phyloP scores from a whole-genome alignment of 306 rosid genomes.

The Cucumis hystrix region DNA sequence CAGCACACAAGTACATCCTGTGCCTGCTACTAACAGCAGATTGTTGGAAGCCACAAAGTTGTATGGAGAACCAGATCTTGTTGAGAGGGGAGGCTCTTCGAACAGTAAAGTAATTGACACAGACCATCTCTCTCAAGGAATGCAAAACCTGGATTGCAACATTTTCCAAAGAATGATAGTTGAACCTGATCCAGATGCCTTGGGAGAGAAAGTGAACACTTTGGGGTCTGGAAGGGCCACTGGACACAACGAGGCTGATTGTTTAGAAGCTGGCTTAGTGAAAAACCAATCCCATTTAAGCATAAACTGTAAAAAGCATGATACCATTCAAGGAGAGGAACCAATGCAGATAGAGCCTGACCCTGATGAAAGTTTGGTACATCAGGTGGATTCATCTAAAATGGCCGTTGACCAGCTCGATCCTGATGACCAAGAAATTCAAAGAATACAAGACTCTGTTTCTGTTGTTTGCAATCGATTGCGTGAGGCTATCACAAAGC shows the following conservation, averaged over 20 bases:
- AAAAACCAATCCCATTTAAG: constrained; percentile 10
- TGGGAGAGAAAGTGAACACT: constrained; percentile 11
- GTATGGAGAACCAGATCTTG: constrained; percentile 27
- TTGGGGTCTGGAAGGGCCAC: constrained; percentile 2
- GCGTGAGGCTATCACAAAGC: constrained; percentile 42
- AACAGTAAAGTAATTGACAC: constrained; percentile 10
- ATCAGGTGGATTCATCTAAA: constrained; percentile 23
- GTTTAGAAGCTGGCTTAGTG: constrained; percentile 8
- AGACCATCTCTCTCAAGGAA: constrained; percentile 14
- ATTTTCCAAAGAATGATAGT: constrained; percentile 13
- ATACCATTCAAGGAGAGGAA: constrained; percentile 19
- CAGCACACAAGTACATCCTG: constrained; percentile 5
- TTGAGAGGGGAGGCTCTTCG: constrained; percentile 21
- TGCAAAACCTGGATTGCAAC: constrained; percentile 17
- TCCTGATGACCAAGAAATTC: constrained; percentile 78
- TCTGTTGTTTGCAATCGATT: constrained; percentile 43
- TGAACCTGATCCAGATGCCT: constrained; percentile 33
- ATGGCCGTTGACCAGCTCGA: constrained; percentile 56
- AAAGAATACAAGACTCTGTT: constrained; percentile 62
- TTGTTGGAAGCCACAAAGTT: constrained; percentile 13
- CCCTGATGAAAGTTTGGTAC: constrained; percentile 30
- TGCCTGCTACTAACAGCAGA: constrained; percentile 7
- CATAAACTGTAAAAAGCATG: constrained; percentile 13
- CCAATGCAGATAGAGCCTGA: constrained; percentile 29
- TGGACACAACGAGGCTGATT: constrained; percentile 8